Percentiles rank a stretch among this genome's conserved stretches.
phyloP scores from a whole-genome alignment of 805 yeast species.

The Spencermartinsiella europaea region DNA sequence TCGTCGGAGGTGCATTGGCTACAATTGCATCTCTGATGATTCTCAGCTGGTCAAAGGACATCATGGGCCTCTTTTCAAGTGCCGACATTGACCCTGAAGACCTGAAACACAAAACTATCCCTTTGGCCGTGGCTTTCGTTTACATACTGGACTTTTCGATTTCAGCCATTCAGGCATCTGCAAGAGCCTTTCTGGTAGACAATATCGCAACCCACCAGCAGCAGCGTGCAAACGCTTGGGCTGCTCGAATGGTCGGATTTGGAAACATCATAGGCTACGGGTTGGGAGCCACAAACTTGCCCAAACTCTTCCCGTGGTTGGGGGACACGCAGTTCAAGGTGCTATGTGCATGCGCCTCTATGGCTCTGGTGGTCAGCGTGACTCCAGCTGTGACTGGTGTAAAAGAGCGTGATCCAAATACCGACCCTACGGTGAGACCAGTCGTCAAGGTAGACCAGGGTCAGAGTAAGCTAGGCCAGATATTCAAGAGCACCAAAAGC shows the following conservation, averaged over 20 bases:
- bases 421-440: constrained; percentile 11
- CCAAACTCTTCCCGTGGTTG: constrained; percentile 35
- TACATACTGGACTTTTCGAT: constrained; percentile 54
- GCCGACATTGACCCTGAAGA: constrained; percentile 17
- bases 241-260: constrained; percentile 56
- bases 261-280: constrained; percentile 56
- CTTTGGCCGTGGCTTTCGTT: constrained; percentile 50
- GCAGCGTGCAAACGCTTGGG: constrained; percentile 59
- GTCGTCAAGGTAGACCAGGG: neutral
- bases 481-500: constrained; percentile 13
- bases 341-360: constrained; percentile 40
- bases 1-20: constrained; percentile 48
- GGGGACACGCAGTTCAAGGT: constrained; percentile 50
- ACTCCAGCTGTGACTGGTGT: constrained; percentile 38
- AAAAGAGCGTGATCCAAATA: constrained; percentile 45
- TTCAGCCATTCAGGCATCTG: constrained; percentile 53
- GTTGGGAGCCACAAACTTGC: constrained; percentile 46
- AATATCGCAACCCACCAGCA: constrained; percentile 54
- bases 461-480: constrained; percentile 4
- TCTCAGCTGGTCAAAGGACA: constrained; percentile 42
- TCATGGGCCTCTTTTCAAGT: constrained; percentile 33
- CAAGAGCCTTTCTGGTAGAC: constrained; percentile 59
- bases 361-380: constrained; percentile 39
- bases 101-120: constrained; percentile 35
- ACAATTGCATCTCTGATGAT: constrained; percentile 42